Conservation (phyloP, 345 rosid species). For the Syzygium oleosum region DNA sequence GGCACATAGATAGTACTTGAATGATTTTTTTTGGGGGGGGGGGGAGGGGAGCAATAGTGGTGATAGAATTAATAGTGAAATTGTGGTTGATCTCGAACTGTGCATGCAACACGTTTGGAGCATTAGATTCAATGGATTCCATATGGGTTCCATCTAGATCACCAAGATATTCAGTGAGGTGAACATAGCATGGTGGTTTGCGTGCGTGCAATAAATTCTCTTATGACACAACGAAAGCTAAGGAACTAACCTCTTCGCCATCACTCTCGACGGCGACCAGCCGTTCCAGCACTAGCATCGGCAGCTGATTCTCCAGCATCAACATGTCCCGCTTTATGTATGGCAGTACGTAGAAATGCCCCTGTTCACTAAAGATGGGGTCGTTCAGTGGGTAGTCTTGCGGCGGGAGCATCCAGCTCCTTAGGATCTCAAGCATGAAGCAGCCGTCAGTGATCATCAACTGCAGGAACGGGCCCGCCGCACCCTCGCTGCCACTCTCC, state of each 20-base stretch:
- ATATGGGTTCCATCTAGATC: neutral
- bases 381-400: constrained; percentile 20
- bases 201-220: too few species aligned
- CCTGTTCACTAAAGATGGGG: constrained; percentile 34
- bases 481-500: neutral
- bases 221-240: too few species aligned
- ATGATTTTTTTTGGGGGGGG: too few species aligned
- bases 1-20: too few species aligned
- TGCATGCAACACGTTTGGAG: neutral
- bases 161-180: too few species aligned
- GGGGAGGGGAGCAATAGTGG: too few species aligned
- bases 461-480: constrained; percentile 7
- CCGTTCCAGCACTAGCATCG: constrained; percentile 24
- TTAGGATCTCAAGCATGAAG: constrained; percentile 41
- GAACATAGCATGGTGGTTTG: neutral
- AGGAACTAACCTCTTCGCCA: neutral
- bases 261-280: constrained; percentile 17
- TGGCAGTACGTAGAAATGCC: constrained; percentile 29
- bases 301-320: constrained; percentile 49
- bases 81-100: neutral
- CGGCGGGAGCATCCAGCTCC: constrained; percentile 20
- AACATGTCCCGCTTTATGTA: constrained; percentile 40
- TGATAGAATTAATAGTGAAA: too few species aligned
- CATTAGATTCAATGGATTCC: neutral
- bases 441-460: constrained; percentile 47